These are phyloP conservation scores for Nicotiana attenuata DNA, from an alignment of 257 asterid species.

Conservation along the genomic window DNA sequence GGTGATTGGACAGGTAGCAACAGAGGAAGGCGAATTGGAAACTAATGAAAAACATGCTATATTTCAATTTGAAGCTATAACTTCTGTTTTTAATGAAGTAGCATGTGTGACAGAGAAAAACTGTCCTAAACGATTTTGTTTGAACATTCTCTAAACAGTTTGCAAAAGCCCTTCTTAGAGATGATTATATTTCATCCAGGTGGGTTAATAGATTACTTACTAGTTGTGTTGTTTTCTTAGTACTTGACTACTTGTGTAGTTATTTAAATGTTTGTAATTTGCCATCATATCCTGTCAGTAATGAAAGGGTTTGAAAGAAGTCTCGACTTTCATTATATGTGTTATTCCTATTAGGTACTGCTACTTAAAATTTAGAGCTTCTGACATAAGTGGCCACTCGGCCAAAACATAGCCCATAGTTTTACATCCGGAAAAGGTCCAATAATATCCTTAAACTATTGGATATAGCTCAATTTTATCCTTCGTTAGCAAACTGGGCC, in stretches of 20 bases:
- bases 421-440: no score
- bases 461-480: no score
- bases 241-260: background rate
- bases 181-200: slow-evolving; percentile 5
- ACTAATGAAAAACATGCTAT: slow-evolving; percentile 16
- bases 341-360: no score
- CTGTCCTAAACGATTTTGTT: background rate
- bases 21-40: slow-evolving; percentile 36
- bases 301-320: background rate
- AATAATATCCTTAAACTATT: no score
- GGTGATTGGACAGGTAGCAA: slow-evolving; percentile 22
- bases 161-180: slow-evolving; percentile 1
- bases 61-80: background rate
- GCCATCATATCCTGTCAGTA: background rate
- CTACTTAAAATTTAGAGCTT: no score
- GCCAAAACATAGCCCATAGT: no score
- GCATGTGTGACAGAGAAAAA: background rate
- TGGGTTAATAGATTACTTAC: background rate
- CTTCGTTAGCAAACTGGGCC: no score
- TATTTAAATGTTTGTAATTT: background rate
- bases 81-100: background rate
- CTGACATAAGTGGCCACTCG: no score
- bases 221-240: background rate
- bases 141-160: background rate
- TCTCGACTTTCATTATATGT: background rate